Percentiles rank a stretch among this genome's conserved stretches.
Evolutionary conservation across 495 filamentous ascomycete species (phyloP).

Genomic region (Talaromyces stipitatus): DNA sequence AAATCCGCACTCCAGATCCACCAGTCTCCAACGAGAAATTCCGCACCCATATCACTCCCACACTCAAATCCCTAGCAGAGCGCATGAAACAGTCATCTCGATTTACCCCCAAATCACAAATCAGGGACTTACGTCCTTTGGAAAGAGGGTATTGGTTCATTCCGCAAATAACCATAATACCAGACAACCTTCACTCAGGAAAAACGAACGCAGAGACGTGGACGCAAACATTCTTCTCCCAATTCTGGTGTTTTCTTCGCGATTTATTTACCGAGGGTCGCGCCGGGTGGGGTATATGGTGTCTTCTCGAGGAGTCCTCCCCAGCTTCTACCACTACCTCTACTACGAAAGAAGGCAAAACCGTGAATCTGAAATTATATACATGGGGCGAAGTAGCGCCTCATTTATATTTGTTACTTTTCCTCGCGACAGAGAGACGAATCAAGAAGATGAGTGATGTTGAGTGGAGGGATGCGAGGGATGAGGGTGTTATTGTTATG

Average conservation of each 20-base stretch:
- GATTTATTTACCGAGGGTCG: slow-evolving; percentile 49
- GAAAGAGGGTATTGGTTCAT: slow-evolving; percentile 68
- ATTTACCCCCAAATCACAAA: slow-evolving; percentile 44
- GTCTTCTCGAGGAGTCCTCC: slow-evolving; percentile 28
- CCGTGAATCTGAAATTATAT: slow-evolving; percentile 44
- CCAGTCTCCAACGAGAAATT: slow-evolving; percentile 30
- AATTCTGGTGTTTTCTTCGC: slow-evolving; percentile 55
- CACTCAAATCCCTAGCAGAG: slow-evolving; percentile 41
- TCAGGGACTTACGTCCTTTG: slow-evolving; percentile 40
- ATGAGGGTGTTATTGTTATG: background rate
- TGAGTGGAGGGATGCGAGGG: slow-evolving; percentile 48
- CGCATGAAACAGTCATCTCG: slow-evolving; percentile 42
- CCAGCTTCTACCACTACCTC: background rate
- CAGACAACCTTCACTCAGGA: background rate
- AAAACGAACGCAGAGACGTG: slow-evolving; percentile 13
- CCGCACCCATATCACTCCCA: slow-evolving; percentile 46
- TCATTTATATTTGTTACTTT: slow-evolving; percentile 59
- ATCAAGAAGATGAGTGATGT: slow-evolving; percentile 41
- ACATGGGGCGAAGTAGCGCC: slow-evolving; percentile 58
- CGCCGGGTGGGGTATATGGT: slow-evolving; percentile 65
- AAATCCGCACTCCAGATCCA: slow-evolving; percentile 40
- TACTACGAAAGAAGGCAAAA: background rate
- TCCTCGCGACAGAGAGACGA: slow-evolving; percentile 51
- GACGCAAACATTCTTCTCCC: slow-evolving; percentile 20
- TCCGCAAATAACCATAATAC: slow-evolving; percentile 11